Evolutionary conservation across 106 monocot species (phyloP).

Genomic region (Dioscorea alata): DNA sequence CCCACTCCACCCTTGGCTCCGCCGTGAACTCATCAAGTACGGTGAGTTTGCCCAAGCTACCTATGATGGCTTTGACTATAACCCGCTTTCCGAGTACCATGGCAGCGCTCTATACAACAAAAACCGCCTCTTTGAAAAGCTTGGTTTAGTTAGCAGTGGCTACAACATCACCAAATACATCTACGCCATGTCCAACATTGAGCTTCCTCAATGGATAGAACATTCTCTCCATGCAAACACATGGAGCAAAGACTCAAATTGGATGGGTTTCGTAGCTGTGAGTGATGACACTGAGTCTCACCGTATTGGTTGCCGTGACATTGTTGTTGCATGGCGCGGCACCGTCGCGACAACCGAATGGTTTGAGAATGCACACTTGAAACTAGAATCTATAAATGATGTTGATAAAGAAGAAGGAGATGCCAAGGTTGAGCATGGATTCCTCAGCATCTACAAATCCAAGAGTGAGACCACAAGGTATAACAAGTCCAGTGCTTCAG

Average conservation of each 20-base stretch:
- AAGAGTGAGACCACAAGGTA: slow-evolving; percentile 30
- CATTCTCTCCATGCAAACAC: slow-evolving; percentile 29
- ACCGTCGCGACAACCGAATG: slow-evolving; percentile 51
- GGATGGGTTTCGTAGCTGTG: slow-evolving; percentile 76
- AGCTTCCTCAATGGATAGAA: slow-evolving; percentile 43
- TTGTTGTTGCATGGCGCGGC: slow-evolving; percentile 67
- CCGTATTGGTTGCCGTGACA: slow-evolving; percentile 46
- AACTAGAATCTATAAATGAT: slow-evolving; percentile 18
- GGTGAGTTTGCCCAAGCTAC: slow-evolving; percentile 76
- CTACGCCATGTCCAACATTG: slow-evolving; percentile 60
- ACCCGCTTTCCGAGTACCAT: slow-evolving; percentile 35
- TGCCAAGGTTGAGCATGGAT: slow-evolving; percentile 60
- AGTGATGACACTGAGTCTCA: slow-evolving; percentile 38
- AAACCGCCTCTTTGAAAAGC: slow-evolving; percentile 21
- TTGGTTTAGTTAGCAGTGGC: slow-evolving; percentile 27
- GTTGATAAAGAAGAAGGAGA: background rate
- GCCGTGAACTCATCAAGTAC: slow-evolving; percentile 64
- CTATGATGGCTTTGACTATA: slow-evolving; percentile 73
- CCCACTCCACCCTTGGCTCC: slow-evolving; percentile 68
- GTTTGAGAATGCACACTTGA: slow-evolving; percentile 41
- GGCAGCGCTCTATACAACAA: slow-evolving; percentile 51
- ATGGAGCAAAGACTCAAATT: slow-evolving; percentile 66
- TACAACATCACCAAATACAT: slow-evolving; percentile 52
- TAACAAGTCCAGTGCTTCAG: slow-evolving; percentile 60
- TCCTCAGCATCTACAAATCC: slow-evolving; percentile 56